Percentiles rank a stretch among this genome's conserved stretches.
These are phyloP conservation scores for Fusarium incarnatum DNA, from an alignment of 2,329 filamentous ascomycete genomes.

Conservation along the genomic window DNA sequence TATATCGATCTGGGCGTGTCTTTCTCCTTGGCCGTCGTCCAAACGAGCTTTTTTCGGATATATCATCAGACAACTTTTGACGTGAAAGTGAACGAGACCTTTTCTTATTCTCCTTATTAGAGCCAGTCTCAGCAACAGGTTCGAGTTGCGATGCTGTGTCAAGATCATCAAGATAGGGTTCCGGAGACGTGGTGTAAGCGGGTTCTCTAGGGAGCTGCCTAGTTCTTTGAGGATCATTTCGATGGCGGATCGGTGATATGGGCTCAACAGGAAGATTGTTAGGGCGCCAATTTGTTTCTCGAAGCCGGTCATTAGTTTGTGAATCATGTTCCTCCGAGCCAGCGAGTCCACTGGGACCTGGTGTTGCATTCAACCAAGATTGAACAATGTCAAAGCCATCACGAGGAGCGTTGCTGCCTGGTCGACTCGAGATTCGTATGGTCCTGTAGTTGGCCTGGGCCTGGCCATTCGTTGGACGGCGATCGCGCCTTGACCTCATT, in stretches of 20 bases:
- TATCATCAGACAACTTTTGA: neutral
- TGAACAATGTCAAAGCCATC: slow-evolving; percentile 7
- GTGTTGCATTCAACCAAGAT: slow-evolving; percentile 23
- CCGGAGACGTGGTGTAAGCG: neutral
- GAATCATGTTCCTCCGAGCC: neutral
- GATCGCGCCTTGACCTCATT: slow-evolving; percentile 15
- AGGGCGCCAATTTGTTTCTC: slow-evolving; percentile 13
- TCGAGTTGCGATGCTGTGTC: neutral
- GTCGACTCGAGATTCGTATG: neutral
- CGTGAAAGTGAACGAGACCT: neutral
- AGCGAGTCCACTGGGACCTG: neutral
- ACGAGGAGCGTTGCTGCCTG: neutral
- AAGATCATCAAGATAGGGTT: neutral
- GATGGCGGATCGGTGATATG: neutral
- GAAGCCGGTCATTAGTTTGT: neutral
- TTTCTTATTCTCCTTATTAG: slow-evolving; percentile 18
- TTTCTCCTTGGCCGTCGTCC: slow-evolving; percentile 66
- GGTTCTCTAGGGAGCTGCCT: neutral
- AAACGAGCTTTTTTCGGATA: slow-evolving; percentile 48
- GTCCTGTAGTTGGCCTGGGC: neutral
- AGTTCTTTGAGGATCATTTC: neutral
- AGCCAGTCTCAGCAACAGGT: neutral
- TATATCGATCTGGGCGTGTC: slow-evolving; percentile 67
- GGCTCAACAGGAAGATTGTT: slow-evolving; percentile 10
- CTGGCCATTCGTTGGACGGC: neutral